Evolutionary conservation across 1,284 basidiomycete species (phyloP), one percentile per base, ranked within the genome.

Genomic region (Ceratobasidium sp.): DNA sequence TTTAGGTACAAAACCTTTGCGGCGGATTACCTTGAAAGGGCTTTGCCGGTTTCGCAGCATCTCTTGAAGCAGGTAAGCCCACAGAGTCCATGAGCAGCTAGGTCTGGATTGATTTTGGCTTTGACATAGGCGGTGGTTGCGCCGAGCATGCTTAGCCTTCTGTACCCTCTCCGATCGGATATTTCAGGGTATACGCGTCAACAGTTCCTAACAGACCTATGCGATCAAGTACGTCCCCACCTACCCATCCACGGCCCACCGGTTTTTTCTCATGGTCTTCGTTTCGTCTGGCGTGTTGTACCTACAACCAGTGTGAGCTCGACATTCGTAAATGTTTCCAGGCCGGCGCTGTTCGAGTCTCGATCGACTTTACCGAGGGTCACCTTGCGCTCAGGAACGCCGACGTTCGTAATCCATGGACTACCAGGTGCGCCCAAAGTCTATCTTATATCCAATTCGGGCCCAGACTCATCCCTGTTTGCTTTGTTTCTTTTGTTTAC

Each of bases 361-460:
- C 80, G n/a, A 78, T 81, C 64, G 80, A 81, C 56, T 80, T 80
- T 69, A 81, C 80, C 8, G 80, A 81, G 61, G 79, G 78, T 42
- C 79, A 79, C 6, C 76, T 81, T 6, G 77, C 79, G 6, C 61
- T 76, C 47, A 79, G 80, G 75, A 78, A 77, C 35, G 42, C 42
- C 42, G 77, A 80, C 60, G 68, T 77, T 0, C 75, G 80, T 35
- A 79, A 79, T 71, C 79, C 79, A n/a, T 81, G 80, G 80, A 80
- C 79, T 15, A 76, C 80, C 20, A 76, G 79, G 68, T 73, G 33
- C 17, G 68, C 33, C 11, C 7, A 15, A 60, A 60, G 28, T 45
- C 28, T 61, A 64, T 73, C 31, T 37, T 61, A 60, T 73, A 60
- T 61, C 56, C 56, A 47, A 42, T 73, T 61, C 35, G 61, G 60